Evolutionary conservation across 2,329 filamentous ascomycete species (phyloP).

Genomic region (Lecanicillium sp.): DNA sequence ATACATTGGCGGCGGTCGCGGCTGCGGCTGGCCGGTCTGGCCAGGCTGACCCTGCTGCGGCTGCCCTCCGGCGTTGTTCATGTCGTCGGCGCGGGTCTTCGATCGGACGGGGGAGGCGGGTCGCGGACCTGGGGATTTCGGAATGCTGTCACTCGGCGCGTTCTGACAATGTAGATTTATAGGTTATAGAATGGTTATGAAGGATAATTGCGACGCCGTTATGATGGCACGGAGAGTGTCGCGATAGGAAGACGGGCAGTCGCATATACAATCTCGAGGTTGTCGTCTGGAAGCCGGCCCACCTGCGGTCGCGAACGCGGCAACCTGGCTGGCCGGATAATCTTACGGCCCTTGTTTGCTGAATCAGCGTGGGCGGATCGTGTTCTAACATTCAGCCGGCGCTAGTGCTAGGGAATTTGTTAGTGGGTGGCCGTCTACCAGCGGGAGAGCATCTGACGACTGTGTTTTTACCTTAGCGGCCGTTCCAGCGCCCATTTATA

Average conservation of each 20-base stretch:
- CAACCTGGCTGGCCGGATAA: slow-evolving; percentile 1
- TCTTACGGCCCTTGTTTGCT: slow-evolving; percentile 7
- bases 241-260: slow-evolving; percentile 1
- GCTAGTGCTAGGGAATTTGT: background rate
- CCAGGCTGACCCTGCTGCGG: slow-evolving; percentile 20
- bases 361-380: slow-evolving; percentile 1
- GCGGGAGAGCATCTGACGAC: too few relatives aligned
- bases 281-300: background rate
- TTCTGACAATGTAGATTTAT: background rate
- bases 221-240: background rate
- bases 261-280: background rate
- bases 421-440: too few relatives aligned
- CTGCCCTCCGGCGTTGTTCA: slow-evolving; percentile 23
- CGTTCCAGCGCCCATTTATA: too few relatives aligned
- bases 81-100: slow-evolving; percentile 9
- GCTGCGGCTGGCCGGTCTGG: slow-evolving; percentile 20
- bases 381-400: background rate
- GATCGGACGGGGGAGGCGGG: background rate
- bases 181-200: background rate
- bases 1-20: slow-evolving; percentile 36
- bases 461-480: too few relatives aligned
- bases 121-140: too few relatives aligned
- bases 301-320: background rate
- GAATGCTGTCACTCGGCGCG: background rate
- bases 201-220: background rate